A percentile compares a stretch with the other conserved stretches of the same genome.
These are phyloP conservation scores for Solanum ossicruentum DNA, from an alignment of 257 asterid genomes.

Conservation along the genomic window DNA sequence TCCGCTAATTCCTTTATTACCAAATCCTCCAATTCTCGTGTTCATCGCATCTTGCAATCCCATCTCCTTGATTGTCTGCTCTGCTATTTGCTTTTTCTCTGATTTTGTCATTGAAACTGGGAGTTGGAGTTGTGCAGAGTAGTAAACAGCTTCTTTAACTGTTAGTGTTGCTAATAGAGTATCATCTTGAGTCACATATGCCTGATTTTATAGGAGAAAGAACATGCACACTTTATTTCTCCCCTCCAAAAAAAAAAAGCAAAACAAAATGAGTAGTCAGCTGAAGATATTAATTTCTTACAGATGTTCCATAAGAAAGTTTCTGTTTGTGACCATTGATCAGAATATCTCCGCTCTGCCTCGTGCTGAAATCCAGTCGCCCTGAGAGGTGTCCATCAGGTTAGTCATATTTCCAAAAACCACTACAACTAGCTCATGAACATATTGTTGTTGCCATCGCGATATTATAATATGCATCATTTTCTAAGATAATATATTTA, in stretches of 20 bases:
- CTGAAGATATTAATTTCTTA: neutral
- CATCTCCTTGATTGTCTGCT: conserved; percentile 12
- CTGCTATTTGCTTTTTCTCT: conserved; percentile 18
- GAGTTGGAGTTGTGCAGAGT: conserved; percentile 19
- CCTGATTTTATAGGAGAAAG: conserved; percentile 5
- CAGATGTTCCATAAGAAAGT: conserved; percentile 22
- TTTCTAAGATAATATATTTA: neutral
- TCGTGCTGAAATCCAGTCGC: conserved; percentile 1
- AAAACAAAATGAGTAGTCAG: neutral
- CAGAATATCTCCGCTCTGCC: conserved; percentile 14
- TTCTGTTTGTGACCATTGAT: conserved; percentile 13
- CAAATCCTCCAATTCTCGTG: conserved; percentile 19
- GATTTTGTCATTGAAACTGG: conserved; percentile 6
- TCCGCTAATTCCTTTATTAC: conserved; percentile 11
- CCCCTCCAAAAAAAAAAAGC: neutral
- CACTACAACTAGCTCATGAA: neutral
- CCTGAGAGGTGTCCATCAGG: neutral
- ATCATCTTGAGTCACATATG: conserved; percentile 20
- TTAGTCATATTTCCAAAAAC: neutral
- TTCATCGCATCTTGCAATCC: conserved; percentile 14
- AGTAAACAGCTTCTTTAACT: conserved; percentile 13
- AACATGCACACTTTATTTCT: neutral
- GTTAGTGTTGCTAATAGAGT: conserved; percentile 10
- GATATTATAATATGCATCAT: neutral
- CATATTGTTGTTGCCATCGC: neutral